These are phyloP conservation scores for Ceratocystis colombiana DNA, from an alignment of 2,329 filamentous ascomycete species.

Conservation along the genomic window DNA sequence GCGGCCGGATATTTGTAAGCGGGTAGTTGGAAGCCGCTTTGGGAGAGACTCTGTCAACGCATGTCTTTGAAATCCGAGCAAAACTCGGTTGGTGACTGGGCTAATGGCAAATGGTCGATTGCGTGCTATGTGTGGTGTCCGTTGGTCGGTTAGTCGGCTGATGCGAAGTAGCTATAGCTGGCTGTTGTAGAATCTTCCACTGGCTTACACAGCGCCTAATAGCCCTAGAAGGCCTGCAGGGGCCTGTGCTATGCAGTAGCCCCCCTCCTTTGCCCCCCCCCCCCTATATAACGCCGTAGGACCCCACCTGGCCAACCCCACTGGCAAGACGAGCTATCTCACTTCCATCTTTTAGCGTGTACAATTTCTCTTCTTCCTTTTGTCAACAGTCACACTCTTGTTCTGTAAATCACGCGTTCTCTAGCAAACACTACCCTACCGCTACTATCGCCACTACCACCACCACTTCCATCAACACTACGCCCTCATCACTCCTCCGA, in stretches of 20 bases:
- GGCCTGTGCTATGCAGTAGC: background rate
- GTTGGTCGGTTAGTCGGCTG: background rate
- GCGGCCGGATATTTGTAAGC: background rate
- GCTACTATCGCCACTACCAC: conserved; percentile 27
- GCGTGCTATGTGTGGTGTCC: background rate
- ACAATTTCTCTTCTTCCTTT: conserved; percentile 2
- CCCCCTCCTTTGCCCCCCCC: background rate
- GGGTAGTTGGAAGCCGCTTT: no score
- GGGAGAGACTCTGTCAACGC: background rate
- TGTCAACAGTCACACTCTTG: background rate
- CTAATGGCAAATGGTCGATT: background rate
- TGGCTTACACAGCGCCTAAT: background rate
- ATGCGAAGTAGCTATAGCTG: background rate
- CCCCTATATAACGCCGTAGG: background rate
- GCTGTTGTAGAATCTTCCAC: background rate
- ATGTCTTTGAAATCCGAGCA: background rate
- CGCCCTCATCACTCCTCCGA: conserved; percentile 35
- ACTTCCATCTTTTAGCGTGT: background rate
- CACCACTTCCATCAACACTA: conserved; percentile 32
- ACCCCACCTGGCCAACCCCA: background rate
- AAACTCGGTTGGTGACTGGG: background rate
- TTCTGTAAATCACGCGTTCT: background rate
- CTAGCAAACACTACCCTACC: background rate
- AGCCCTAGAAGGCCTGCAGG: background rate
- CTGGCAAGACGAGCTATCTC: background rate